Evolutionary conservation across 2,329 filamentous ascomycete genomes (phyloP).

Genomic region (Aurifilum marmelostoma): DNA sequence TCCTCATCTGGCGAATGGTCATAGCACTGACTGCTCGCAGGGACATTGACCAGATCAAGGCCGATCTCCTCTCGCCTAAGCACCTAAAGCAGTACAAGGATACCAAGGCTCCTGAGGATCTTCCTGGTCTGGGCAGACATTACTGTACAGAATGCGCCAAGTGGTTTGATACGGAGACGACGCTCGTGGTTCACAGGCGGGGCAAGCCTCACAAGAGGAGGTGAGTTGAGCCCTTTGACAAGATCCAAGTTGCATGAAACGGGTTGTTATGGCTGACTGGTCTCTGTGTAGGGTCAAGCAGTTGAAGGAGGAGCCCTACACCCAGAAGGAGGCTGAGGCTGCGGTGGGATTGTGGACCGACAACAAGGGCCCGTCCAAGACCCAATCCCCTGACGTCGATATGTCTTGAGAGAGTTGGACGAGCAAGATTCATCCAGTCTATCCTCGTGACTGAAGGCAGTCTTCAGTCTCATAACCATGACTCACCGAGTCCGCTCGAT

Average conservation of each 20-base stretch:
- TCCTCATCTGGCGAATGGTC: constrained; percentile 6
- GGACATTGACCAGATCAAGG: constrained; percentile 90
- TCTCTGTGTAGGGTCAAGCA: constrained; percentile 68
- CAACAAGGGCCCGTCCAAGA: constrained; percentile 55
- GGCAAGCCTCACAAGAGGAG: constrained; percentile 94
- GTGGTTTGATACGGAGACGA: constrained; percentile 88
- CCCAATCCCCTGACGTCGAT: constrained; percentile 48
- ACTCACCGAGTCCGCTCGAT: background rate
- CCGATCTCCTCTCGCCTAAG: constrained; percentile 76
- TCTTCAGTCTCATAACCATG: background rate
- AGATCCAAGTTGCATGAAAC: background rate
- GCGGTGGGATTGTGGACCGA: constrained; percentile 73
- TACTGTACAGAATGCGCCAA: constrained; percentile 96
- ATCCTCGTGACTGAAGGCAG: background rate
- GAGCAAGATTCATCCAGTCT: background rate
- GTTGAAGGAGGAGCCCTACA: constrained; percentile 82
- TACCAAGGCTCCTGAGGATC: constrained; percentile 79
- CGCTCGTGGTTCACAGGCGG: constrained; percentile 73
- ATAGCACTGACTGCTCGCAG: constrained; percentile 48
- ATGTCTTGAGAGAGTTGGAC: constrained; percentile 38
- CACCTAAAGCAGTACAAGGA: constrained; percentile 81
- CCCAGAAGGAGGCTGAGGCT: constrained; percentile 83
- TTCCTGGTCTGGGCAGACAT: constrained; percentile 81
- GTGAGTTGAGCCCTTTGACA: constrained; percentile 46
- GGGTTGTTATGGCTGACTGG: constrained; percentile 24